These are phyloP conservation scores for Aureobasidium vineae DNA, from an alignment of 2,329 filamentous ascomycete species.

Conservation along the genomic window DNA sequence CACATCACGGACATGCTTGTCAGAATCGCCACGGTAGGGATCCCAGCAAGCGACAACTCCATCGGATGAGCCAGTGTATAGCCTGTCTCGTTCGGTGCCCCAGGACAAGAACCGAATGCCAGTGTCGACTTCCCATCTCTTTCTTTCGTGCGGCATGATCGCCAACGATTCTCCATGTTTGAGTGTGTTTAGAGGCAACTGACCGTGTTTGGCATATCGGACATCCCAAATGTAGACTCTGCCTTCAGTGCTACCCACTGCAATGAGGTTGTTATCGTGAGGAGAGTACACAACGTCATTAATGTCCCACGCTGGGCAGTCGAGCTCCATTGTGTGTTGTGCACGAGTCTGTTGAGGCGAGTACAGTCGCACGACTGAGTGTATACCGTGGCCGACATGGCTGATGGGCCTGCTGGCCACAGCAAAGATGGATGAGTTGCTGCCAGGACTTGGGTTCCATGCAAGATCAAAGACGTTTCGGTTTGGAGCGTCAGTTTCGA, in stretches of 20 bases:
- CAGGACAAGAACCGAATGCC: constrained; percentile 59
- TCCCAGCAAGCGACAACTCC: constrained; percentile 61
- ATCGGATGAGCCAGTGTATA: constrained; percentile 62
- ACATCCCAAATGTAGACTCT: constrained; percentile 61
- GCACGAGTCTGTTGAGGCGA: constrained; percentile 40
- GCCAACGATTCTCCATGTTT: constrained; percentile 53
- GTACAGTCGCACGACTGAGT: constrained; percentile 56
- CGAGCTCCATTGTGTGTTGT: constrained; percentile 46
- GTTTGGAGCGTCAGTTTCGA: constrained; percentile 48
- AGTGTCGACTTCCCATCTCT: constrained; percentile 54
- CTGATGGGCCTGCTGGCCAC: constrained; percentile 50
- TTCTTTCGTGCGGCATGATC: constrained; percentile 45
- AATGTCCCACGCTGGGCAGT: constrained; percentile 60
- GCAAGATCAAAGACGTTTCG: constrained; percentile 59
- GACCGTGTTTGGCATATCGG: constrained; percentile 42
- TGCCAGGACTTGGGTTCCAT: constrained; percentile 52
- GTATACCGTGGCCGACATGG: constrained; percentile 42
- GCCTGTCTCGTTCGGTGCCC: constrained; percentile 51
- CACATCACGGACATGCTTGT: constrained; percentile 54
- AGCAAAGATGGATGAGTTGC: constrained; percentile 48
- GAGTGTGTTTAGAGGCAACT: constrained; percentile 50
- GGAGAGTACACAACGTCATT: constrained; percentile 56
- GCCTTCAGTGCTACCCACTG: constrained; percentile 61
- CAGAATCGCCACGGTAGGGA: constrained; percentile 51
- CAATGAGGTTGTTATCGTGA: constrained; percentile 52